Evolutionary conservation across 2,329 filamentous ascomycete genomes (phyloP).

Genomic region (Coniosporium tulheliwenetii): DNA sequence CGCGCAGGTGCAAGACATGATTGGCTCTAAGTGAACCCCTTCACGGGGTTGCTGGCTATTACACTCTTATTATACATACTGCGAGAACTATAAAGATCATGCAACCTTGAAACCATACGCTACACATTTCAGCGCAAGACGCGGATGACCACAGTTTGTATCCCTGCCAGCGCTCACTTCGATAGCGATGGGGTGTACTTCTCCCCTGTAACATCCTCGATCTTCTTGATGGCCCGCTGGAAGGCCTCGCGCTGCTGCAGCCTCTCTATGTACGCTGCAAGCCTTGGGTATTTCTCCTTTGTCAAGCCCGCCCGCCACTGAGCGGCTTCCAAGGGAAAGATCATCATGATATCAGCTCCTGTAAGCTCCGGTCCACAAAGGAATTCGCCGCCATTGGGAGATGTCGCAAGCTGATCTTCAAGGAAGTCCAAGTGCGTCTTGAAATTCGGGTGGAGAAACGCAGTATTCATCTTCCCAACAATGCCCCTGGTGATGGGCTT

Average conservation of each 20-base stretch:
- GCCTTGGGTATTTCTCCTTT: slow-evolving; percentile 27
- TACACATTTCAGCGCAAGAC: too few species aligned
- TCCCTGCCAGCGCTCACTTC: too few species aligned
- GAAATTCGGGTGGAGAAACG: slow-evolving; percentile 31
- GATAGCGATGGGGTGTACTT: background rate
- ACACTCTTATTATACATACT: too few species aligned
- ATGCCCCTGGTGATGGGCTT: slow-evolving; percentile 45
- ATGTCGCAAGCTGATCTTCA: slow-evolving; percentile 31
- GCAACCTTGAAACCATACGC: background rate
- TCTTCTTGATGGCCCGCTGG: slow-evolving; percentile 31
- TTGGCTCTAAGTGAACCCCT: too few species aligned
- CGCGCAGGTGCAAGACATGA: too few species aligned
- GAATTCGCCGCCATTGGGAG: slow-evolving; percentile 32
- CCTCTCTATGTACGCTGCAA: slow-evolving; percentile 28
- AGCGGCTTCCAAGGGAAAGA: slow-evolving; percentile 33
- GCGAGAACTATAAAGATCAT: background rate
- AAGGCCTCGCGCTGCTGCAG: slow-evolving; percentile 29
- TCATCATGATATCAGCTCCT: slow-evolving; percentile 36
- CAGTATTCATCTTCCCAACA: slow-evolving; percentile 28
- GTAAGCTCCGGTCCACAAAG: slow-evolving; percentile 33
- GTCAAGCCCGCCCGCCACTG: slow-evolving; percentile 19
- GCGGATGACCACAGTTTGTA: too few species aligned
- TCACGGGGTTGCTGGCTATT: too few species aligned
- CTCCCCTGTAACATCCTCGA: slow-evolving; percentile 25
- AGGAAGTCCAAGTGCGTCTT: slow-evolving; percentile 33